phyloP scores from a whole-genome alignment of 495 filamentous ascomycete genomes.

The Penicillium canescens region DNA sequence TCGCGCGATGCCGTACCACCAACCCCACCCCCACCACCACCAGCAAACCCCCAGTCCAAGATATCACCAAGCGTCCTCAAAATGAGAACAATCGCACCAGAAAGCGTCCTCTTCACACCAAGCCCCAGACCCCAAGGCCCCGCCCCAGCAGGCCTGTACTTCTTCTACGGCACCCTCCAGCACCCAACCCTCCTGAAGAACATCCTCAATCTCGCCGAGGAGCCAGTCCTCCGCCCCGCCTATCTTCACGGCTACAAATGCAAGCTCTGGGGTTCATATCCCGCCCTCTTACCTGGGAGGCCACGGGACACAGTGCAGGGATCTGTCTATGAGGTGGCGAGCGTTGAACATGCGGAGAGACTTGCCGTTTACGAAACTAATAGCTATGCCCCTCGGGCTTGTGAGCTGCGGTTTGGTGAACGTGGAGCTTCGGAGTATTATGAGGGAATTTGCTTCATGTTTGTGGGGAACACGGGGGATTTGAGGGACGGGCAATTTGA shows the following conservation, averaged over 20 bases:
- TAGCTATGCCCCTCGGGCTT: conserved; percentile 20
- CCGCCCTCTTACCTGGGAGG: conserved; percentile 19
- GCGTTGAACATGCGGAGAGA: conserved; percentile 15
- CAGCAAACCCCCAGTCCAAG: conserved; percentile 1
- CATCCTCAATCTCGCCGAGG: conserved; percentile 13
- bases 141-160: conserved; percentile 19
- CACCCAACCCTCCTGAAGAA: conserved; percentile 17
- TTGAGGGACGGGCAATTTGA: conserved; percentile 31
- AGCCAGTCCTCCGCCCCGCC: conserved; percentile 11
- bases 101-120: background rate
- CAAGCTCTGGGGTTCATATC: conserved; percentile 30
- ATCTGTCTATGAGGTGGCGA: conserved; percentile 27
- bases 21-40: conserved; percentile 11
- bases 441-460: conserved; percentile 26
- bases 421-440: conserved; percentile 9
- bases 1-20: conserved; percentile 1
- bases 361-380: conserved; percentile 32
- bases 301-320: conserved; percentile 16
- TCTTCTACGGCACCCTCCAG: conserved; percentile 30
- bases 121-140: background rate
- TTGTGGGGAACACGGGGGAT: conserved; percentile 27
- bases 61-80: conserved; percentile 4
- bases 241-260: conserved; percentile 15
- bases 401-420: conserved; percentile 24
- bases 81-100: background rate